Percentiles rank a stretch among this genome's conserved stretches.
Evolutionary conservation across 495 filamentous ascomycete genomes (phyloP).

Genomic region (Podospora fimiseda): DNA sequence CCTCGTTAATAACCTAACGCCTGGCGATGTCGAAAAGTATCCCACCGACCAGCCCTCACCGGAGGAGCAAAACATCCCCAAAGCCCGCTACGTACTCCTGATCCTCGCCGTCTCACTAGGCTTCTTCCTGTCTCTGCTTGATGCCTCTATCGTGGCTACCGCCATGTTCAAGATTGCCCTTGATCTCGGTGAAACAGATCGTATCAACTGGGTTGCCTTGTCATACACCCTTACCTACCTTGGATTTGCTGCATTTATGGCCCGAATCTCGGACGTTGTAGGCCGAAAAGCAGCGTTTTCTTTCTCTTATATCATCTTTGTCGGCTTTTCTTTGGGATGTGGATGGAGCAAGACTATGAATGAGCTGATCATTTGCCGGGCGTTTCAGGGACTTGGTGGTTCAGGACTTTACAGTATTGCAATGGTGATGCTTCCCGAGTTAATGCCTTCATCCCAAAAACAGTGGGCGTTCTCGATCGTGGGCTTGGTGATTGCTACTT

Average conservation of each 20-base stretch:
- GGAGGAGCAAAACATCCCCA: too few relatives aligned
- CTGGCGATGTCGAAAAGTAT: not conserved
- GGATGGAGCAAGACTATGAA: slow-evolving; percentile 39
- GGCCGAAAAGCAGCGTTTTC: slow-evolving; percentile 45
- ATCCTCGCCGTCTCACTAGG: slow-evolving; percentile 15
- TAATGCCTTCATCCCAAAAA: slow-evolving; percentile 35
- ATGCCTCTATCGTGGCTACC: slow-evolving; percentile 43
- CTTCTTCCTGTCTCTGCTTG: slow-evolving; percentile 36
- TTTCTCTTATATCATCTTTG: slow-evolving; percentile 44
- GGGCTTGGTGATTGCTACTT: slow-evolving; percentile 24
- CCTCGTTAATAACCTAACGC: too few relatives aligned
- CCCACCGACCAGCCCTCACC: not conserved
- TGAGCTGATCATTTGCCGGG: slow-evolving; percentile 42
- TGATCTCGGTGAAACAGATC: slow-evolving; percentile 30
- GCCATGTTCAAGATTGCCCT: slow-evolving; percentile 37
- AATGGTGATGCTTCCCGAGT: slow-evolving; percentile 47
- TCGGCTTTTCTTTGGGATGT: slow-evolving; percentile 50
- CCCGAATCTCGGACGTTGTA: slow-evolving; percentile 47
- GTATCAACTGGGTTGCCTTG: slow-evolving; percentile 43
- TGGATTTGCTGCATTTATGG: slow-evolving; percentile 41
- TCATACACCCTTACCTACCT: slow-evolving; percentile 42
- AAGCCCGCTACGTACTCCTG: not conserved
- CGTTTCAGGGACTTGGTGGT: slow-evolving; percentile 38
- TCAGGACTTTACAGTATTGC: slow-evolving; percentile 40
- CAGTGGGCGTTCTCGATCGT: slow-evolving; percentile 31